Base-by-base conservation (phyloP, 306 rosid genomes). In the Comarum palustre region DNA sequence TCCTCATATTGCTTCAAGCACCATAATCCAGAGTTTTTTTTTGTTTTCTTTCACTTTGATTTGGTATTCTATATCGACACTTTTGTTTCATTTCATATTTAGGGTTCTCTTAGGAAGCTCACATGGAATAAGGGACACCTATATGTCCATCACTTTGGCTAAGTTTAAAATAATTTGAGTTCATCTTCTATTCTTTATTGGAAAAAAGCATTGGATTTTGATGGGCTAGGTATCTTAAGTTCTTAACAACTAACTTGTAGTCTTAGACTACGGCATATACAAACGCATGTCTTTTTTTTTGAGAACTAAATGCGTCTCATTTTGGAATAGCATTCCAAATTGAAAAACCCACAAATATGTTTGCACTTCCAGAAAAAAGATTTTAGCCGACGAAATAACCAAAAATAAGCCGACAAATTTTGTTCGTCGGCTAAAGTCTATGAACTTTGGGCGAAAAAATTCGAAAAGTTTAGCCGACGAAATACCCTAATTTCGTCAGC, bases 31-130 rank as follows among this genome's bases (percentile, higher is more conserved):
- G 3, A 48, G 20, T 32, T 61, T 36, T 61, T 16, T 12, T 45
- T 45, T 39, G 38, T 17, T 17, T 69, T 31, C 10, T 68, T 19
- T 50, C 13, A 3, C 73, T 69, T 51, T 31, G 73, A 48, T 69
- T 69, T 19, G 29, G 5, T 69, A n/a, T 48, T 48, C 45, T 47
- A 31, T 69, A 48, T 69, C n/a, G 39, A 48, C 60, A 11, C 31
- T 69, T 47, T n/a, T 47, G 72, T 29, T 68, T 31, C 41, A 27
- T 67, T 67, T 45, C 38, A 43, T 43, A 12, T 43, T 4, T 45
- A 3, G 4, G 19, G 50, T 14, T 45, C 6, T 14, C 19, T 3
- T 42, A 43, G 47, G 47, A 43, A 1, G 47, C 16, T 39, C 16
- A 43, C 16, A 43, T 2, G 16, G 47, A 0, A 43, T 11, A 11